Percentiles rank a stretch among this genome's conserved stretches.
phyloP scores from a whole-genome alignment of 108 stramenopile genomes.

The Cyclotella atomus region DNA sequence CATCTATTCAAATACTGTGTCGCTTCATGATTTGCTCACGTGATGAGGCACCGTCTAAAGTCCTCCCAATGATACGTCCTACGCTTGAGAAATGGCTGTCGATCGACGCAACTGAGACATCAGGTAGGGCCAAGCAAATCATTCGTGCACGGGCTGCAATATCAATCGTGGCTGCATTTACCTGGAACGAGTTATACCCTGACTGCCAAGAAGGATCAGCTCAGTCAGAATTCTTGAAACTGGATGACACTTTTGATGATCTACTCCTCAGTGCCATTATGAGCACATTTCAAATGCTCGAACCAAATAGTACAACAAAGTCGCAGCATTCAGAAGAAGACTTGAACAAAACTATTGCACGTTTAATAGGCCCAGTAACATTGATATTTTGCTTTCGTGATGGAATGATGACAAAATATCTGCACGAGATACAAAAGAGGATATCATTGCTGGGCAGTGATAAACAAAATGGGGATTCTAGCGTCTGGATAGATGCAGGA shows the following conservation, averaged over 20 bases:
- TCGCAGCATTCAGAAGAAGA: slow-evolving; percentile 19
- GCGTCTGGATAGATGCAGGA: slow-evolving; percentile 4
- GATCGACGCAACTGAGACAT: neutral
- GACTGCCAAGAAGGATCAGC: neutral
- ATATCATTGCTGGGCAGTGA: neutral
- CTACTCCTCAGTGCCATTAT: slow-evolving; percentile 27
- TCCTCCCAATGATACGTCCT: slow-evolving; percentile 41
- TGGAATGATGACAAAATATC: slow-evolving; percentile 31
- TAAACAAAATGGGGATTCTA: neutral
- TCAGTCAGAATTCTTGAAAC: slow-evolving; percentile 15
- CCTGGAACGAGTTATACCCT: slow-evolving; percentile 33
- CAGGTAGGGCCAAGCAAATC: slow-evolving; percentile 2
- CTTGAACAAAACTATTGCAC: slow-evolving; percentile 18
- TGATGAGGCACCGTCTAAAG: slow-evolving; percentile 26
- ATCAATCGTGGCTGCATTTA: slow-evolving; percentile 46
- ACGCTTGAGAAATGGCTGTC: slow-evolving; percentile 38
- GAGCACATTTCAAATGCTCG: slow-evolving; percentile 20
- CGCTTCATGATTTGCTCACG: slow-evolving; percentile 31
- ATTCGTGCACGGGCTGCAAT: slow-evolving; percentile 39
- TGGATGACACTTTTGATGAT: slow-evolving; percentile 28
- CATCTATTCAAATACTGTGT: slow-evolving; percentile 25
- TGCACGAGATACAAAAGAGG: slow-evolving; percentile 13
- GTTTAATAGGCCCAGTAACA: slow-evolving; percentile 33
- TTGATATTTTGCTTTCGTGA: slow-evolving; percentile 28
- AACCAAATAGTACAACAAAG: slow-evolving; percentile 8